Conservation (phyloP, 202 grass and related monocot species). For the Setaria viridis region DNA sequence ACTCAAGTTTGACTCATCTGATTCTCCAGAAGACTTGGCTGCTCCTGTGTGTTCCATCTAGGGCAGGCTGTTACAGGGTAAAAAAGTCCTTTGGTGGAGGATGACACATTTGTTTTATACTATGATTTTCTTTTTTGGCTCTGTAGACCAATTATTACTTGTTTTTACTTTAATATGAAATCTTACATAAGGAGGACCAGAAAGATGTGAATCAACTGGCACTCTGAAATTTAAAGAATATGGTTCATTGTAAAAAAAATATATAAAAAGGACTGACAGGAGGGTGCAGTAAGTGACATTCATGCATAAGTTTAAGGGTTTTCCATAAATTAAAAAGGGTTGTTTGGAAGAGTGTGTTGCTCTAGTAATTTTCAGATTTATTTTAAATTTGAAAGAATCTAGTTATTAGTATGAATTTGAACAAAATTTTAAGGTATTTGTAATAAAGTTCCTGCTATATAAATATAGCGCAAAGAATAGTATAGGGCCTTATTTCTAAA, state of each 20-base stretch:
- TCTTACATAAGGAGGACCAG: not conserved
- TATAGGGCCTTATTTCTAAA: not conserved
- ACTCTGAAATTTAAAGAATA: not conserved
- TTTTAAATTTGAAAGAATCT: not conserved
- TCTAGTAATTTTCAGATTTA: not conserved
- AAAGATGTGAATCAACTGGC: not conserved
- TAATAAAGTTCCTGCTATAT: not conserved
- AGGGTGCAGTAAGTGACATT: no score
- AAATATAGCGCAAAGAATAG: not conserved
- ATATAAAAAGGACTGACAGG: no score
- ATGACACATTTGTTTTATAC: conserved; percentile 12
- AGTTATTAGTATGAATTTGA: not conserved
- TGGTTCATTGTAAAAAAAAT: no score
- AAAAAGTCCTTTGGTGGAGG: not conserved
- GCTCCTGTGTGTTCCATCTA: not conserved
- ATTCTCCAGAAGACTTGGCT: not conserved
- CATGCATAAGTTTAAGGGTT: not conserved
- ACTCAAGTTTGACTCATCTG: not conserved
- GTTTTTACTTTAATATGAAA: not conserved
- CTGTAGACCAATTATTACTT: not conserved
- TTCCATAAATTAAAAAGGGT: not conserved
- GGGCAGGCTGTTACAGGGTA: not conserved
- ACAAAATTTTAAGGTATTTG: not conserved
- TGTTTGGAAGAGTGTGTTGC: not conserved
- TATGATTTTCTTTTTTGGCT: not conserved